Percentiles rank a stretch among this genome's conserved stretches.
These are phyloP conservation scores for Phytophthora fragariae DNA, from an alignment of 352 stramenopile genomes.

Conservation along the genomic window DNA sequence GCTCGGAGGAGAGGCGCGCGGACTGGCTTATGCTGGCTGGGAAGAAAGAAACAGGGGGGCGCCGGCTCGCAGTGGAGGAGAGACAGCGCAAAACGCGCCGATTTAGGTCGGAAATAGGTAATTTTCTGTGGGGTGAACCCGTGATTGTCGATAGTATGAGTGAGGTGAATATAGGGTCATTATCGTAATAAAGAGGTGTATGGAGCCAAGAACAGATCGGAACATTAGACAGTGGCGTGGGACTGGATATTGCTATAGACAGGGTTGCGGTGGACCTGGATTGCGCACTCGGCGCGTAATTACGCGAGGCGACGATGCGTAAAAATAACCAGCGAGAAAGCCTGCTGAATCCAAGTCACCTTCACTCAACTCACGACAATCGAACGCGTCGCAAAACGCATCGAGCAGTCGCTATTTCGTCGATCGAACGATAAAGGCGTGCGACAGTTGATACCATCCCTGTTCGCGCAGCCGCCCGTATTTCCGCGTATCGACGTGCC, in stretches of 20 bases:
- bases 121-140: conserved; percentile 17
- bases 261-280: background rate
- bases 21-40: conserved; percentile 44
- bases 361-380: conserved; percentile 22
- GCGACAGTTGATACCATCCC: conserved; percentile 22
- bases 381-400: conserved; percentile 20
- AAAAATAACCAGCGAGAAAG: conserved; percentile 33
- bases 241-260: background rate
- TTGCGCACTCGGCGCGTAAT: conserved; percentile 18
- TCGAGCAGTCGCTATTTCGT: conserved; percentile 10
- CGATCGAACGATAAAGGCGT: conserved; percentile 21
- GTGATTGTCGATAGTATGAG: background rate
- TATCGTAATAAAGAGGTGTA: background rate
- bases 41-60: conserved; percentile 52
- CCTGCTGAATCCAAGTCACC: conserved; percentile 32
- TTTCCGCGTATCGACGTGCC: background rate
- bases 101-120: conserved; percentile 36
- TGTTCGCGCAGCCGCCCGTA: conserved; percentile 9
- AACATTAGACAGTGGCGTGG: background rate
- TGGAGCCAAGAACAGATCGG: background rate
- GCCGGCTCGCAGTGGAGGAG: conserved; percentile 43
- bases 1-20: conserved; percentile 33
- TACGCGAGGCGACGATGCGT: conserved; percentile 34
- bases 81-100: conserved; percentile 30
- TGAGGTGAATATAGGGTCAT: too few species aligned